These are phyloP conservation scores for Trichophyton schoenleinii DNA, from an alignment of 2,329 filamentous ascomycete genomes.

Conservation along the genomic window DNA sequence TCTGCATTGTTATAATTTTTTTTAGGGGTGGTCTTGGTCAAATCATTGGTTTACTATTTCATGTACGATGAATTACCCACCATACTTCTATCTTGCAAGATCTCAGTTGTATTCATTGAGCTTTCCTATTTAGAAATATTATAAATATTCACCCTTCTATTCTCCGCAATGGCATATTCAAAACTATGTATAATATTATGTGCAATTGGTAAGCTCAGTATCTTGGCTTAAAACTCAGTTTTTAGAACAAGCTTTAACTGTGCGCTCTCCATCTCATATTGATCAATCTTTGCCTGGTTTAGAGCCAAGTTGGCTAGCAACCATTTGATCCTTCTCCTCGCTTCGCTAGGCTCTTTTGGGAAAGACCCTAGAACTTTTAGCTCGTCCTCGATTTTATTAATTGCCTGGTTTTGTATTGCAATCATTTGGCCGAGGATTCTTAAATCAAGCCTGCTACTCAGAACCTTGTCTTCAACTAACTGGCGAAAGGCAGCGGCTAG, in stretches of 20 bases:
- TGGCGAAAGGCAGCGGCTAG: slow-evolving; percentile 71
- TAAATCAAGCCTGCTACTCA: slow-evolving; percentile 62
- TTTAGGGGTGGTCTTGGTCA: no score
- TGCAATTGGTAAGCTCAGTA: neutral
- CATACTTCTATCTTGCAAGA: no score
- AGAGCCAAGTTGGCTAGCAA: slow-evolving; percentile 58
- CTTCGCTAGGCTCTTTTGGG: slow-evolving; percentile 57
- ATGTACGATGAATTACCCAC: no score
- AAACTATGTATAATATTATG: neutral
- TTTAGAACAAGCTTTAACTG: slow-evolving; percentile 58
- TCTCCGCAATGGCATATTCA: no score
- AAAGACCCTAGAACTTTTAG: slow-evolving; percentile 57
- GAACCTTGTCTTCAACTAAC: slow-evolving; percentile 57
- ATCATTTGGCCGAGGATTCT: slow-evolving; percentile 56
- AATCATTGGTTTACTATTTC: no score
- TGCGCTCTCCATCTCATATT: slow-evolving; percentile 59
- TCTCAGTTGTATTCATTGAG: no score
- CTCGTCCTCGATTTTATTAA: slow-evolving; percentile 70
- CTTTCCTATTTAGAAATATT: no score
- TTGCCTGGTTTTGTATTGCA: slow-evolving; percentile 57
- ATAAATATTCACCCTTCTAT: no score
- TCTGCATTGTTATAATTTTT: no score
- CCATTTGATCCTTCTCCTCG: slow-evolving; percentile 55
- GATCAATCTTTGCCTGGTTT: slow-evolving; percentile 63
- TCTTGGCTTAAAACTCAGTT: slow-evolving; percentile 27